Evolutionary conservation across 495 filamentous ascomycete genomes (phyloP).

Genomic region (Xylaria nigripes): DNA sequence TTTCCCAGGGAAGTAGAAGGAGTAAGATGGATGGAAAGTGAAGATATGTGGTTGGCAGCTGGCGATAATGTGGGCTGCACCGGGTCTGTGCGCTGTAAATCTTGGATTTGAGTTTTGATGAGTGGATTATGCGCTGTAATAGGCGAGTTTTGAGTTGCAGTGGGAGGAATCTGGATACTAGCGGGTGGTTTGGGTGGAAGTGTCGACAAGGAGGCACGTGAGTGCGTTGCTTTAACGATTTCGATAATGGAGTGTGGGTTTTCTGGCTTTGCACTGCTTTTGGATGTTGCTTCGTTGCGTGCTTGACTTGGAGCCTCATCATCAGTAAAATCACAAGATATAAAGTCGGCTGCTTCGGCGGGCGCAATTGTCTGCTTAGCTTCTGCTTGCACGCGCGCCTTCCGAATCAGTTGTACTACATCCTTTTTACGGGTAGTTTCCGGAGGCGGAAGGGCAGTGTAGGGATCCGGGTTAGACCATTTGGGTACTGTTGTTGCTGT

Average conservation of each 20-base stretch:
- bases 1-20: constrained; percentile 27
- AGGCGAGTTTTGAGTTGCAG: no score
- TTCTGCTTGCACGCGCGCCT: constrained; percentile 55
- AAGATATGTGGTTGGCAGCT: not conserved
- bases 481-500: constrained; percentile 45
- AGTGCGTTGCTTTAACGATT: not conserved
- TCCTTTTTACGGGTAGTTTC: constrained; percentile 62
- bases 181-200: constrained; percentile 12
- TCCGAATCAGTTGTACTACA: constrained; percentile 79
- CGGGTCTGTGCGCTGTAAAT: not conserved
- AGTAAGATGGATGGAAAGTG: constrained; percentile 21
- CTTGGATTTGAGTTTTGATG: constrained; percentile 1
- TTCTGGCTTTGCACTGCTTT: not conserved
- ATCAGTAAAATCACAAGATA: constrained; percentile 63
- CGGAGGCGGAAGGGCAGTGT: constrained; percentile 69
- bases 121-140: no score
- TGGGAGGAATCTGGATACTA: no score
- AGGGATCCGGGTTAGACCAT: constrained; percentile 94
- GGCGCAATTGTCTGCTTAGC: constrained; percentile 47
- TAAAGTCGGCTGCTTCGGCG: constrained; percentile 64
- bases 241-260: not conserved
- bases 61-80: not conserved
- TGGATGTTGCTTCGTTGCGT: not conserved
- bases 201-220: not conserved
- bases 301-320: constrained; percentile 27